phyloP scores from a whole-genome alignment of 306 rosid species.

The Malus sieversii region DNA sequence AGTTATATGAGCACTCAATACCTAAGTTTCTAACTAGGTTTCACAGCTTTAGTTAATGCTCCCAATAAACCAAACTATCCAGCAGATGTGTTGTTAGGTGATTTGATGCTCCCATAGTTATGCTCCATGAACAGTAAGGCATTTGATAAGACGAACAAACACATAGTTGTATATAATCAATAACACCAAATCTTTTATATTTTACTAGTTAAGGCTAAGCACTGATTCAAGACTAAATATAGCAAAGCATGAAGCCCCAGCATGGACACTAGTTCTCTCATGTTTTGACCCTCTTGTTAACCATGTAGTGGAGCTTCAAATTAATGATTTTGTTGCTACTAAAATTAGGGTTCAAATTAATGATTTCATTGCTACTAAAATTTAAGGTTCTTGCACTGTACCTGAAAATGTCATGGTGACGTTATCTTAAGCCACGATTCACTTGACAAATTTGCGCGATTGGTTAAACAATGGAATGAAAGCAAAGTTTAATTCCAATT shows the following conservation, averaged over 20 bases:
- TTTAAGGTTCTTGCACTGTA: neutral
- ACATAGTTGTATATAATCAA: neutral
- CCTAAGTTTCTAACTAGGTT: neutral
- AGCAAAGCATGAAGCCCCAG: constrained; percentile 19
- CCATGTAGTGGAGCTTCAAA: neutral
- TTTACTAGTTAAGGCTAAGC: neutral
- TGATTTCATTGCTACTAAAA: neutral
- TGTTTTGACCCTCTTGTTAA: constrained; percentile 14
- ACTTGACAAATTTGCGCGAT: fast-evolving
- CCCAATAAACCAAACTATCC: neutral
- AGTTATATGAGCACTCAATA: neutral
- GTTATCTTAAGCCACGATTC: neutral
- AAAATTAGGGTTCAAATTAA: neutral
- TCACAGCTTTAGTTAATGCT: neutral
- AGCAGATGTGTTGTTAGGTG: neutral
- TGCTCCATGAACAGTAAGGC: neutral
- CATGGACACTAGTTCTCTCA: constrained; percentile 2
- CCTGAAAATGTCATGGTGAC: neutral
- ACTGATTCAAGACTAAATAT: neutral
- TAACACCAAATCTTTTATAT: too few relatives aligned
- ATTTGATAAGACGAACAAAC: too few relatives aligned
- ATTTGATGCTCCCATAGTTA: too few relatives aligned
- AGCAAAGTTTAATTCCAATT: constrained; percentile 9
- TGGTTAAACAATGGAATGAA: neutral
- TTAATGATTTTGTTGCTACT: neutral